Evolutionary conservation across 441 rosid species (phyloP).

Genomic region (Gossypium schwendimanii): DNA sequence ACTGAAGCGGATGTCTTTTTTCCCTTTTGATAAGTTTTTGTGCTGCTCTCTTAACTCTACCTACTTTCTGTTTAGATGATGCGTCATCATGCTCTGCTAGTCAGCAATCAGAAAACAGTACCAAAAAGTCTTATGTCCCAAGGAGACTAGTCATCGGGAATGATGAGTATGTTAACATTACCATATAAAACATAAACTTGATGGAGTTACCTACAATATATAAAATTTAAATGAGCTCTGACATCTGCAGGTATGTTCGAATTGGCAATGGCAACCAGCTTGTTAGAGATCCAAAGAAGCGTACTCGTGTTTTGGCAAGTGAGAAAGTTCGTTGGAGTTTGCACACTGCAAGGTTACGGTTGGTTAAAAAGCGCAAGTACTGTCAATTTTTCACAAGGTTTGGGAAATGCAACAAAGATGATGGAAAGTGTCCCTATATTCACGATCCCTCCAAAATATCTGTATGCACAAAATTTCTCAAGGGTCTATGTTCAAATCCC

Average conservation of each 20-base stretch:
- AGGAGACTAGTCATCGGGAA: constrained; percentile 82
- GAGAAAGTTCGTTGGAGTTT: constrained; percentile 97
- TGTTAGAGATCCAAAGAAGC: constrained; percentile 88
- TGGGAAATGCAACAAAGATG: constrained; percentile 93
- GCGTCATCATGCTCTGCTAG: constrained; percentile 35
- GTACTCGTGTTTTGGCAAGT: constrained; percentile 84
- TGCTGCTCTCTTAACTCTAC: constrained; percentile 8
- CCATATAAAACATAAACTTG: not conserved
- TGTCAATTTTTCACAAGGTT: constrained; percentile 96
- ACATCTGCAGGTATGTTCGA: constrained; percentile 73
- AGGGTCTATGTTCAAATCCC: constrained; percentile 62
- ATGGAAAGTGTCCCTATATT: constrained; percentile 87
- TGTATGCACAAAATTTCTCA: constrained; percentile 90
- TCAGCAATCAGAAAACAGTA: constrained; percentile 30
- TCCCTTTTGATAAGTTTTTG: not conserved
- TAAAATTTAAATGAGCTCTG: not conserved
- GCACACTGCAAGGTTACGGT: constrained; percentile 80
- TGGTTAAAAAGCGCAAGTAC: constrained; percentile 76
- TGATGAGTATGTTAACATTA: constrained; percentile 54
- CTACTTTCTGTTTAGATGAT: constrained; percentile 40
- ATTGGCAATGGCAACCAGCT: constrained; percentile 96
- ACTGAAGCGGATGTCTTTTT: not conserved
- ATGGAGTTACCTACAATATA: not conserved
- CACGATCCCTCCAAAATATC: constrained; percentile 91
- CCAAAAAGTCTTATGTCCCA: constrained; percentile 63